Base-by-base conservation (phyloP, 768 basidiomycete genomes). In the Cantharellus cinnabarinus region DNA sequence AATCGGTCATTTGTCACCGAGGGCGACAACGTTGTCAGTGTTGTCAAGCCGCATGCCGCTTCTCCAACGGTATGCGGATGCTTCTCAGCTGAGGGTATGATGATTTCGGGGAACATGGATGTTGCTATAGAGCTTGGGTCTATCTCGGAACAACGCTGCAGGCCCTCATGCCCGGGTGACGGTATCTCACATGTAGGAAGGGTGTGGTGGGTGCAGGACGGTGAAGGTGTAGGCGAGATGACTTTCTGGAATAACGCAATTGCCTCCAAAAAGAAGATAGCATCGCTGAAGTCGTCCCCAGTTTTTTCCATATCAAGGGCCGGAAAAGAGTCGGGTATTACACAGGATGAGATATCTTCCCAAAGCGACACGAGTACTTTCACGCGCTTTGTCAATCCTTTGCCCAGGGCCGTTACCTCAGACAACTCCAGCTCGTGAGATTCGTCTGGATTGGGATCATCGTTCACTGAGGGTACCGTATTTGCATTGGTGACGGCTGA, bases 1-100 rank as follows among this genome's bases (percentile, higher is more conserved):
- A 70, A 69, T 57, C 74, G 69, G 20, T 29, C 20, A 29, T 29
- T 29, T 29, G 20, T 29, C 20, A 29, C 20, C 20, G 20, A 29
- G 20, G 20, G 20, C 20, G 20, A 29, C 60, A 76, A 67, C 60
- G 68, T 72, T 54, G 68, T 67, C 53, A 75, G 65, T 65, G 55
- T 62, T 66, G 15, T 50, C 57, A n/a, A 29, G 59, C 37, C 44
- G 20, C 20, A 29, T 29, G 20, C 20, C 20, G 20, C 1, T 29
- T 29, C 20, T 29, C 20, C 20, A 29, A 29, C 20, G 20, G 20
- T 29, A 29, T 29, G 20, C 20, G 20, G 20, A 29, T 29, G 20
- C 20, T 29, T 29, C 20, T 29, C 20, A 29, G 20, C 20, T 29
- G 20, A 29, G 20, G 20, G 20, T 29, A 29, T 29, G 20, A 29